Percentiles rank a stretch among this genome's conserved stretches.
phyloP scores from a whole-genome alignment of 371 early-diverging fungal genomes.

The Rhizomucor miehei region DNA sequence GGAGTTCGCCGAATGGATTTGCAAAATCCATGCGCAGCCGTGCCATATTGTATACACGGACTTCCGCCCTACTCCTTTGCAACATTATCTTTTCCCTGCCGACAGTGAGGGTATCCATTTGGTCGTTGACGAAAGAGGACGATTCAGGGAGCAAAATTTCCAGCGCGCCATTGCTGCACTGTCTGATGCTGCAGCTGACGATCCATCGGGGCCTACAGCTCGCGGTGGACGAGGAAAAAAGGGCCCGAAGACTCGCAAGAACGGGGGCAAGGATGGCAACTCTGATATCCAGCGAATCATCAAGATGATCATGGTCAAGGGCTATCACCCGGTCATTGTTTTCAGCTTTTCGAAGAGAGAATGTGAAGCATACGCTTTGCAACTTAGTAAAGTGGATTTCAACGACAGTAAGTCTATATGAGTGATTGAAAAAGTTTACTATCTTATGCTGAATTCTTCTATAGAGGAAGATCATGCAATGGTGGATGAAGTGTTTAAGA shows the following conservation, averaged over 20 bases:
- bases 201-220: slow-evolving; percentile 39
- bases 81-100: slow-evolving; percentile 95
- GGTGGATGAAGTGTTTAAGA: slow-evolving; percentile 87
- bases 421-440: neutral
- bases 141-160: slow-evolving; percentile 95
- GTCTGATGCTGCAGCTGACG: slow-evolving; percentile 64
- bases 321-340: slow-evolving; percentile 98
- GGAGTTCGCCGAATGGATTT: slow-evolving; percentile 99
- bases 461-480: slow-evolving; percentile 83
- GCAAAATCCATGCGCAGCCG: slow-evolving; percentile 92
- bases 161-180: slow-evolving; percentile 81
- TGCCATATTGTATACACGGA: slow-evolving; percentile 99
- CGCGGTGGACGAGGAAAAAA: slow-evolving; percentile 32
- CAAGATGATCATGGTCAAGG: slow-evolving; percentile 90
- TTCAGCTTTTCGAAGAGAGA: slow-evolving; percentile 98
- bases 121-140: slow-evolving; percentile 95
- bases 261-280: slow-evolving; percentile 57
- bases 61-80: slow-evolving; percentile 98
- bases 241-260: slow-evolving; percentile 46
- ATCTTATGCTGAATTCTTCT: neutral
- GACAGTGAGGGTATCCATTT: slow-evolving; percentile 93
- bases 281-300: slow-evolving; percentile 93
- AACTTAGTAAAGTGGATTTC: slow-evolving; percentile 93
- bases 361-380: slow-evolving; percentile 93
- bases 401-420: slow-evolving; percentile 59